A percentile compares a stretch with the other conserved stretches of the same genome.
Evolutionary conservation across 768 basidiomycete genomes (phyloP).

Genomic region (Tulasnella sp.): DNA sequence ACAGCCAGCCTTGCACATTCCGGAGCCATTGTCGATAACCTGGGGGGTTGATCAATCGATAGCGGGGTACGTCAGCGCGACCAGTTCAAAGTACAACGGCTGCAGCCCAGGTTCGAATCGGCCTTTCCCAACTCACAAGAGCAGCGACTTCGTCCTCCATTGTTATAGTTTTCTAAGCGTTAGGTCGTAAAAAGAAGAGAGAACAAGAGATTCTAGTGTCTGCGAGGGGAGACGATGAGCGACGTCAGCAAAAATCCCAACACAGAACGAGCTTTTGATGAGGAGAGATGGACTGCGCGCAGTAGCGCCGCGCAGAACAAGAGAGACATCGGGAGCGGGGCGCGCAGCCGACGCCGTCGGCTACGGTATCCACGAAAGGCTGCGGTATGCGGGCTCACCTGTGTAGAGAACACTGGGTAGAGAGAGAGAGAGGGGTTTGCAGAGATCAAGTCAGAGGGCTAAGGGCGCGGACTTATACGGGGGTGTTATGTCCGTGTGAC

Average conservation of each 20-base stretch:
- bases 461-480: conserved; percentile 12
- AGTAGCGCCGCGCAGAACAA: conserved; percentile 3
- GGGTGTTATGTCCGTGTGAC: background rate
- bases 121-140: conserved; percentile 39
- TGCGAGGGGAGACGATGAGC: conserved; percentile 9
- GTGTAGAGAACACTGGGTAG: background rate
- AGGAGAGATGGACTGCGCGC: conserved; percentile 16
- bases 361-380: conserved; percentile 1
- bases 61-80: background rate
- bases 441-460: conserved; percentile 7
- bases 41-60: conserved; percentile 22
- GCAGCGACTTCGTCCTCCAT: conserved; percentile 68
- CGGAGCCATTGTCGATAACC: conserved; percentile 91
- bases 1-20: conserved; percentile 99
- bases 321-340: background rate
- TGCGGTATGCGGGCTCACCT: conserved; percentile 11
- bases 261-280: conserved; percentile 12
- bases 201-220: background rate
- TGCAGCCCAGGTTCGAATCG: background rate
- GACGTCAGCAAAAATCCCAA: conserved; percentile 2
- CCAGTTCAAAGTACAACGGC: background rate
- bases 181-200: conserved; percentile 14
- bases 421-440: conserved; percentile 6
- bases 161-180: conserved; percentile 25
- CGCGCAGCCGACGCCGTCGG: conserved; percentile 1